A percentile compares a stretch with the other conserved stretches of the same genome.
These are phyloP conservation scores for Paramecium sonneborni DNA, from an alignment of 73 alveolate species.

Conservation along the genomic window DNA sequence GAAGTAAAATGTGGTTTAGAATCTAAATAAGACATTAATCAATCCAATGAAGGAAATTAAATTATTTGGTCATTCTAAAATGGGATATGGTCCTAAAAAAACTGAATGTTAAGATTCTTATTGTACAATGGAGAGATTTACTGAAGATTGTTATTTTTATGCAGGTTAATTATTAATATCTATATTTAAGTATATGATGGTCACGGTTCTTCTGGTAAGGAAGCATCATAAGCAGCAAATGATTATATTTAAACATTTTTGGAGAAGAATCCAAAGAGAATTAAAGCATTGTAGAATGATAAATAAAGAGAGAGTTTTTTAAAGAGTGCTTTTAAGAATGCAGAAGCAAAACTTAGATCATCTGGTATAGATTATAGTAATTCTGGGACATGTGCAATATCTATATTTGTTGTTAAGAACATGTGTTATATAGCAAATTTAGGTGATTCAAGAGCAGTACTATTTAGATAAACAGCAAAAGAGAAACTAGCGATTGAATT, in stretches of 20 bases:
- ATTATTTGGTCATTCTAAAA: constrained; percentile 55
- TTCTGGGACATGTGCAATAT: constrained; percentile 86
- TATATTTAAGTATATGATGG: constrained; percentile 64
- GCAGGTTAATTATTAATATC: constrained; percentile 18
- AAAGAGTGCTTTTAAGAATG: constrained; percentile 66
- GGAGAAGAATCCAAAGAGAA: constrained; percentile 63
- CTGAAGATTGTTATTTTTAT: constrained; percentile 65
- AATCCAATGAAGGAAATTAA: constrained; percentile 66
- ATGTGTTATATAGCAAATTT: constrained; percentile 89
- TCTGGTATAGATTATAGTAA: constrained; percentile 70
- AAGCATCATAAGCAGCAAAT: constrained; percentile 68
- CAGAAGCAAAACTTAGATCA: constrained; percentile 62
- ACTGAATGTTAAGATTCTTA: constrained; percentile 67
- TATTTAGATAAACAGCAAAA: constrained; percentile 67
- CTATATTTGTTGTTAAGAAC: constrained; percentile 77
- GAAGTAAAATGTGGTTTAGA: constrained; percentile 53
- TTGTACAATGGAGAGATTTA: constrained; percentile 63
- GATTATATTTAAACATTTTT: constrained; percentile 64
- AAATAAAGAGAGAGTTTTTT: constrained; percentile 63
- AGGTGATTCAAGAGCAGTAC: constrained; percentile 95
- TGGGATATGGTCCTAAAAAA: constrained; percentile 70
- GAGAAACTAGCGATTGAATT: constrained; percentile 76
- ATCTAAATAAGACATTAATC: neutral
- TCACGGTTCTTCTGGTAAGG: constrained; percentile 70
- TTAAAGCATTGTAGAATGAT: constrained; percentile 55